A percentile compares a stretch with the other conserved stretches of the same genome.
These are phyloP conservation scores for Protomyces macrosporus DNA, from an alignment of 1,139 yeast species.

Conservation along the genomic window DNA sequence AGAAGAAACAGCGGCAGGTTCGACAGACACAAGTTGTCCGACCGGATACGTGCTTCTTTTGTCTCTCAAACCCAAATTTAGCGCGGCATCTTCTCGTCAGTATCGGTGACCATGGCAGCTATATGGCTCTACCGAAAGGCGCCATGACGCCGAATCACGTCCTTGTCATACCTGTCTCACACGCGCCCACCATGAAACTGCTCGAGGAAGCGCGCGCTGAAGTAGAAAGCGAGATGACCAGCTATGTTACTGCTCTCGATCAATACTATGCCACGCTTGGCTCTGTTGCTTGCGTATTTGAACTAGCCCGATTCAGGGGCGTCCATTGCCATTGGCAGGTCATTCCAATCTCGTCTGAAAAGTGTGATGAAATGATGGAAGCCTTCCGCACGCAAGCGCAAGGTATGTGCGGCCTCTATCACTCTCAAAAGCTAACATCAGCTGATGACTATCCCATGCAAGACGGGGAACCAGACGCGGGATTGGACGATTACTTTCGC, in stretches of 20 bases:
- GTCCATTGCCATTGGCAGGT: slow-evolving; percentile 41
- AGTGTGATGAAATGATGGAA: slow-evolving; percentile 28
- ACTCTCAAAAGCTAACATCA: neutral
- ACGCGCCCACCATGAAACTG: slow-evolving; percentile 48
- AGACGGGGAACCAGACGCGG: neutral
- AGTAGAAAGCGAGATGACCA: slow-evolving; percentile 41
- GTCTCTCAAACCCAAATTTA: slow-evolving; percentile 71
- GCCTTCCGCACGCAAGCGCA: slow-evolving; percentile 33
- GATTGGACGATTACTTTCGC: slow-evolving; percentile 31
- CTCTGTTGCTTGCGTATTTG: slow-evolving; percentile 35
- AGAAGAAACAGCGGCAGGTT: slow-evolving; percentile 22
- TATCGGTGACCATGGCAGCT: slow-evolving; percentile 55
- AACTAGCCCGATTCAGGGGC: slow-evolving; percentile 37
- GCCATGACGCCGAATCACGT: slow-evolving; percentile 71
- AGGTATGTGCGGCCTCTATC: neutral
- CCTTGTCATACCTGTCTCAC: slow-evolving; percentile 75
- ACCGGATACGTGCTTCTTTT: slow-evolving; percentile 60
- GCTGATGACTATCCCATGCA: slow-evolving; percentile 3
- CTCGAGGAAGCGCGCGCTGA: slow-evolving; percentile 33
- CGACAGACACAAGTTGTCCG: slow-evolving; percentile 32
- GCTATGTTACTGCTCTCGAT: slow-evolving; percentile 28
- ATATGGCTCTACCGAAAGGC: slow-evolving; percentile 80
- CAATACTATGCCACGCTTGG: slow-evolving; percentile 34
- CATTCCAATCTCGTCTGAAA: slow-evolving; percentile 36
- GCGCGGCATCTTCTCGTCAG: slow-evolving; percentile 78